Conservation (phyloP, 768 basidiomycete genomes). For the Trametopsis cervina region DNA sequence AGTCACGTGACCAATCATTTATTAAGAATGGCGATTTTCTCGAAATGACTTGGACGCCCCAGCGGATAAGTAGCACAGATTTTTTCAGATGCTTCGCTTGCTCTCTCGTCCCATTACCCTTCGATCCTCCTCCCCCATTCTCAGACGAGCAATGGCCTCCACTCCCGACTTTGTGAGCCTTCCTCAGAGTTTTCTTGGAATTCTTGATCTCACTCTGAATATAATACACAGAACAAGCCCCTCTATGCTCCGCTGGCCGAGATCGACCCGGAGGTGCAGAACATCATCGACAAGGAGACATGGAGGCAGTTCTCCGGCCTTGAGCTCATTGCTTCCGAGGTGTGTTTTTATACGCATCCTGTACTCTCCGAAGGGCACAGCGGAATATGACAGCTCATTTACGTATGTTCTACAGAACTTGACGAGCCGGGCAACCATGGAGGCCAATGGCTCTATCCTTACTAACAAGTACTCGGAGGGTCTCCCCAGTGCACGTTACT, state of each 20-base stretch:
- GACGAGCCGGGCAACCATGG: conserved; percentile 92
- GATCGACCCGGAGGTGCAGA: conserved; percentile 91
- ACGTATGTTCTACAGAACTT: conserved; percentile 57
- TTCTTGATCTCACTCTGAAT: not conserved
- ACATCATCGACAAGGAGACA: conserved; percentile 98
- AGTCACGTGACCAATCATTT: not conserved
- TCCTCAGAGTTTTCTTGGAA: not conserved
- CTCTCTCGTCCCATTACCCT: conserved; percentile 24
- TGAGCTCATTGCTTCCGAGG: conserved; percentile 99
- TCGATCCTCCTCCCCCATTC: conserved; percentile 15
- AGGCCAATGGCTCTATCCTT: conserved; percentile 97
- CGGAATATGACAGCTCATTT: not conserved
- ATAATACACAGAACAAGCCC: conserved; percentile 67
- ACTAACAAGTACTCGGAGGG: conserved; percentile 99
- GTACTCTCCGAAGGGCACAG: not conserved
- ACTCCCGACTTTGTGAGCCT: conserved; percentile 57
- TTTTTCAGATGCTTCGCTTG: conserved; percentile 27
- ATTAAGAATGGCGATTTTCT: not conserved
- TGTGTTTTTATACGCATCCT: conserved; percentile 26
- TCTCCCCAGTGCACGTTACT: conserved; percentile 95
- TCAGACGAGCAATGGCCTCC: conserved; percentile 49
- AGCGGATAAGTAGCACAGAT: conserved; percentile 8
- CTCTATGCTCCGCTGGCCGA: conserved; percentile 86
- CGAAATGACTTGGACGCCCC: conserved; percentile 12
- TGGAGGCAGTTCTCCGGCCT: conserved; percentile 97